phyloP scores from a whole-genome alignment of 345 rosid species.

The Gossypium sturtianum region DNA sequence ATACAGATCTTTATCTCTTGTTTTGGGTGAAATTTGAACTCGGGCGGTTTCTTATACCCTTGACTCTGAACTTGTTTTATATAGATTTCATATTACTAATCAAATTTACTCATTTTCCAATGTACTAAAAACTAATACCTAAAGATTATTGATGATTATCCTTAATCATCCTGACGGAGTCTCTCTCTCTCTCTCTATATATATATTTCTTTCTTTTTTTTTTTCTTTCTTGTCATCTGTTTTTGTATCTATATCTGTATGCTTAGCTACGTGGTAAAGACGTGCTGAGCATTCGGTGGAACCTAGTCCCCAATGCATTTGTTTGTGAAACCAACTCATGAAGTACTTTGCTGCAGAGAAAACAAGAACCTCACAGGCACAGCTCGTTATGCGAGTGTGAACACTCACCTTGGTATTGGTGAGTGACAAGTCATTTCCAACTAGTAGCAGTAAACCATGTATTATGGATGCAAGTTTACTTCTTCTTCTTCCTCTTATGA shows the following conservation, averaged over 20 bases:
- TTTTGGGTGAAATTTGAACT: neutral
- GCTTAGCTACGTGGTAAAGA: neutral
- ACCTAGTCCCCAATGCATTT: conserved; percentile 2
- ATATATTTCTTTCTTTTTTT: neutral
- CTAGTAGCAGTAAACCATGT: neutral
- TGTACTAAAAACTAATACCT: neutral
- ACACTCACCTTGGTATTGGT: conserved; percentile 86
- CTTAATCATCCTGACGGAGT: neutral
- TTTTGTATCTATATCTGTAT: neutral
- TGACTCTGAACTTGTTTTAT: neutral
- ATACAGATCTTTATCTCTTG: neutral
- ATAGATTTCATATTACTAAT: neutral
- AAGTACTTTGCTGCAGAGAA: conserved; percentile 41
- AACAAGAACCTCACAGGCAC: conserved; percentile 88
- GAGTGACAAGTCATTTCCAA: conserved; percentile 23
- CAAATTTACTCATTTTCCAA: neutral
- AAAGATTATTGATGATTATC: neutral
- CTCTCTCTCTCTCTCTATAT: neutral
- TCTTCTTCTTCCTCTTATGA: neutral
- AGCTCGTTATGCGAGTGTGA: conserved; percentile 88
- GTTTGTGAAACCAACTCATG: conserved; percentile 1
- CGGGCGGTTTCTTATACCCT: neutral
- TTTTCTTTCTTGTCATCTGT: neutral
- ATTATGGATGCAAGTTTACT: neutral
- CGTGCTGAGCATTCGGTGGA: neutral